Evolutionary conservation across 2,329 filamentous ascomycete genomes (phyloP), one percentile per base, ranked within the genome.

Genomic region (Diaporthe aspalathi): DNA sequence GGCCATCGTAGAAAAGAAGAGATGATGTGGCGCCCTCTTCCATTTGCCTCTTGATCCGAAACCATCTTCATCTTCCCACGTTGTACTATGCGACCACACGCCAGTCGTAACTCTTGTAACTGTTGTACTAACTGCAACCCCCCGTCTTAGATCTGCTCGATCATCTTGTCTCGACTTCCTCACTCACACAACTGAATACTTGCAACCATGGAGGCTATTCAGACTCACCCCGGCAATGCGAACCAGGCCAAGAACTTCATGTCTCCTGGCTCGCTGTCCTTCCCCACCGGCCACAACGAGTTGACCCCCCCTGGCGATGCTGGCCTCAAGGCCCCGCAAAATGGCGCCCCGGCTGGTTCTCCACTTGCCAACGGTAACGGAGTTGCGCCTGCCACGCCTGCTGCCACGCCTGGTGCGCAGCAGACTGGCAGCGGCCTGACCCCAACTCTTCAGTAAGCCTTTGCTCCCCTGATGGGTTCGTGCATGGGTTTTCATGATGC

Each of bases 401-500:
- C 93, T 84, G 94, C 95, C 74, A 98, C 95, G 75, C 95, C 95
- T 81, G 92, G 90, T 81, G 94, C 94, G 77, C 91, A 88, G 74
- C 90, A 93, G 80, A 92, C 92, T 81, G 93, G 94, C 75, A 97
- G 93, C 85, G 94, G 94, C 79, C 93, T 97, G 81, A 94, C 95
- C 80, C 94, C 94, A 78, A 97, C 94, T 77, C 88, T 98, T 89
- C 94, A 98, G 94, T 97, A 94, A 94, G 94, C 96, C 92, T 91
- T 80, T 81, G 82, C 72, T 14, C 78, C 77, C 56, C 47, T 75
- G 78, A 74, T 76, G 80, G 77, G 78, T 75, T 74, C 77, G 70
- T 73, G 74, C 73, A 80, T 78, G 78, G n/a, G n/a, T 32, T n/a
- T 81, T 77, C 81, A 79, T 80, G 85, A 85, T 82, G 84, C 88